These are phyloP conservation scores for Peziza echinospora DNA, from an alignment of 495 filamentous ascomycete species.

Conservation along the genomic window DNA sequence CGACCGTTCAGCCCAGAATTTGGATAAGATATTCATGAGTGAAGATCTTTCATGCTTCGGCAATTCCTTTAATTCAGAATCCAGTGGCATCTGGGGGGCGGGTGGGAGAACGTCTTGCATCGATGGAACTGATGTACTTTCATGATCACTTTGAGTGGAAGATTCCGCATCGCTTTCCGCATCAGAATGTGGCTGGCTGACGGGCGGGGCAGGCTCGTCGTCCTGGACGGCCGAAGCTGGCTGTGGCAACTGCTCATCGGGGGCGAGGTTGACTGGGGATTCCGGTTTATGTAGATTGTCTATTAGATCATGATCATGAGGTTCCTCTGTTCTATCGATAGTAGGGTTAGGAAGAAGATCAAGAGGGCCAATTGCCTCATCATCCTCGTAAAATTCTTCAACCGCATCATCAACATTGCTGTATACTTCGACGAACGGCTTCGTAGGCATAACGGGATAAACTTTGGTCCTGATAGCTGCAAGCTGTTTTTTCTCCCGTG, in stretches of 20 bases:
- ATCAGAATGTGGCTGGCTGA: slow-evolving; percentile 14
- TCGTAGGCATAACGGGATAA: slow-evolving; percentile 76
- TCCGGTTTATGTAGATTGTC: too few species aligned
- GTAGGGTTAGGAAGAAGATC: slow-evolving; percentile 2
- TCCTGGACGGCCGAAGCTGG: slow-evolving; percentile 5
- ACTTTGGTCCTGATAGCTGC: slow-evolving; percentile 63
- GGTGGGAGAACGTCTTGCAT: slow-evolving; percentile 14
- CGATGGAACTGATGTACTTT: slow-evolving; percentile 6
- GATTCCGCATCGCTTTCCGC: slow-evolving; percentile 17
- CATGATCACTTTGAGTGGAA: slow-evolving; percentile 14
- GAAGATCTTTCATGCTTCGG: slow-evolving; percentile 81
- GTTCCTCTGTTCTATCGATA: too few species aligned
- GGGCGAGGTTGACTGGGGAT: too few species aligned
- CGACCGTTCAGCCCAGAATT: slow-evolving; percentile 96
- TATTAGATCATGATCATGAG: too few species aligned
- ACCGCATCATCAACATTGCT: slow-evolving; percentile 81
- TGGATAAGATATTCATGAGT: slow-evolving; percentile 80
- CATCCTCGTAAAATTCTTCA: slow-evolving; percentile 52
- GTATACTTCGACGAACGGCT: slow-evolving; percentile 90
- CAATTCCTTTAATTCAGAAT: slow-evolving; percentile 34
- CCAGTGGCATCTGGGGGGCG: slow-evolving; percentile 7
- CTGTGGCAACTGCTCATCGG: too few species aligned
- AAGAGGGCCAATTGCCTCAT: neutral
- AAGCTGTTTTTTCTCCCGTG: slow-evolving; percentile 61
- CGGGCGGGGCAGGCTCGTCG: slow-evolving; percentile 6